Evolutionary conservation across 2,329 filamentous ascomycete genomes (phyloP).

Genomic region (Fusarium sp.): DNA sequence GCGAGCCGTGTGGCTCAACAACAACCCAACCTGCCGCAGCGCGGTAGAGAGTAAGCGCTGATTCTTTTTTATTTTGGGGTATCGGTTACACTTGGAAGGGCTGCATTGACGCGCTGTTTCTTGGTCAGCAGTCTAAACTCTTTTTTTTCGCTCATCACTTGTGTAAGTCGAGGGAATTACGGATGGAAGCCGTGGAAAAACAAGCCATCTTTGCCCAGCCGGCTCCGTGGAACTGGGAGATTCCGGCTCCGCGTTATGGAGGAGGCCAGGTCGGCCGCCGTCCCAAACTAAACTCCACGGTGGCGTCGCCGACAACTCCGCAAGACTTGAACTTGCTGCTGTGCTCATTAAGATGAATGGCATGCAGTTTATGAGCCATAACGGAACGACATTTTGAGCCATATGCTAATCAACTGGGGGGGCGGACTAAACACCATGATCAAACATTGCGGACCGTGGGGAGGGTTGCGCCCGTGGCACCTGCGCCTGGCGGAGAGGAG

Average conservation of each 20-base stretch:
- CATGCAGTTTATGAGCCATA: not conserved
- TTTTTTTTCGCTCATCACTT: not conserved
- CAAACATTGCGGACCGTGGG: not conserved
- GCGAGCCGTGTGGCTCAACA: conserved; percentile 9
- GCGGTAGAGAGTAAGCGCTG: conserved; percentile 30
- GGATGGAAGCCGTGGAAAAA: not conserved
- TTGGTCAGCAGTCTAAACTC: not conserved
- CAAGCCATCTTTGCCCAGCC: conserved; percentile 11
- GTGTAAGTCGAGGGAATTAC: not conserved
- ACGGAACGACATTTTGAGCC: conserved; percentile 1
- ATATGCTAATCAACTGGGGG: not conserved
- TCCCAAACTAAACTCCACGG: not conserved
- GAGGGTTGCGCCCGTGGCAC: not conserved
- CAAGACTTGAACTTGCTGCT: not conserved
- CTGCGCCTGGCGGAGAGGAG: not conserved
- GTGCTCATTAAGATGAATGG: not conserved
- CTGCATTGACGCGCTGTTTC: conserved; percentile 18
- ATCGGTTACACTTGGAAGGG: conserved; percentile 14
- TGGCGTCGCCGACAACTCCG: conserved; percentile 9
- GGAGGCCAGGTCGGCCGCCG: not conserved
- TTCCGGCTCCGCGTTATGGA: conserved; percentile 25
- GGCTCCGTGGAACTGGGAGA: conserved; percentile 28
- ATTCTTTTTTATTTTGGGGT: not conserved
- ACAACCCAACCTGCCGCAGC: conserved; percentile 7
- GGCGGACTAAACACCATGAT: not conserved